Percentiles rank a stretch among this genome's conserved stretches.
Evolutionary conservation across 805 yeast genomes (phyloP).

Genomic region (Candida vartiovaarae): DNA sequence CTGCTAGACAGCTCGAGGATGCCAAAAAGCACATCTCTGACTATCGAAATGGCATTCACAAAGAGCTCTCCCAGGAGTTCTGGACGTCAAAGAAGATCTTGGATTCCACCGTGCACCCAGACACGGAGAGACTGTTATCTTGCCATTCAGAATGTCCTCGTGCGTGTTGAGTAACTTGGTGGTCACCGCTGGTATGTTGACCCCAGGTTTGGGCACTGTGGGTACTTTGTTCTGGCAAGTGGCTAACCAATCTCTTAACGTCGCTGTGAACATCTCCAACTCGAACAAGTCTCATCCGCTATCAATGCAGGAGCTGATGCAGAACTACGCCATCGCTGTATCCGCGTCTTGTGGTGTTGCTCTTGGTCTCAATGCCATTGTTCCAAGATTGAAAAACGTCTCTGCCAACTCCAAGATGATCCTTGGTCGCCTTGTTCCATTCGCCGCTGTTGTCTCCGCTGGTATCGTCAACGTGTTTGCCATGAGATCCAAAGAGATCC

Average conservation of each 20-base stretch:
- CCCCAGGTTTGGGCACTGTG: conserved; percentile 82
- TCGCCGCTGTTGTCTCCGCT: conserved; percentile 97
- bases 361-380: conserved; percentile 81
- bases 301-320: conserved; percentile 65
- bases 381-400: conserved; percentile 75
- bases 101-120: conserved; percentile 95
- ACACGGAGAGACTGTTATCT: conserved; percentile 88
- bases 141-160: conserved; percentile 96
- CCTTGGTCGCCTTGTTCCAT: conserved; percentile 86
- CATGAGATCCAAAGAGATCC: conserved; percentile 93
- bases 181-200: conserved; percentile 96
- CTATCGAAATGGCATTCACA: conserved; percentile 61
- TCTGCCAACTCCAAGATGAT: conserved; percentile 63
- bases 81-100: conserved; percentile 85
- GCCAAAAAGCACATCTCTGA: conserved; percentile 65
- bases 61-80: conserved; percentile 65
- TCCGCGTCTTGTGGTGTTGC: conserved; percentile 95
- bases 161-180: conserved; percentile 90
- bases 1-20: conserved; percentile 49
- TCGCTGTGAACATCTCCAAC: conserved; percentile 93
- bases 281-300: conserved; percentile 93
- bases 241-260: conserved; percentile 94
- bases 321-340: conserved; percentile 83
- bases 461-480: conserved; percentile 94
- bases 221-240: conserved; percentile 98